These are phyloP conservation scores for Pseudonitzschia pungens DNA, from an alignment of 108 stramenopile genomes.

Conservation along the genomic window DNA sequence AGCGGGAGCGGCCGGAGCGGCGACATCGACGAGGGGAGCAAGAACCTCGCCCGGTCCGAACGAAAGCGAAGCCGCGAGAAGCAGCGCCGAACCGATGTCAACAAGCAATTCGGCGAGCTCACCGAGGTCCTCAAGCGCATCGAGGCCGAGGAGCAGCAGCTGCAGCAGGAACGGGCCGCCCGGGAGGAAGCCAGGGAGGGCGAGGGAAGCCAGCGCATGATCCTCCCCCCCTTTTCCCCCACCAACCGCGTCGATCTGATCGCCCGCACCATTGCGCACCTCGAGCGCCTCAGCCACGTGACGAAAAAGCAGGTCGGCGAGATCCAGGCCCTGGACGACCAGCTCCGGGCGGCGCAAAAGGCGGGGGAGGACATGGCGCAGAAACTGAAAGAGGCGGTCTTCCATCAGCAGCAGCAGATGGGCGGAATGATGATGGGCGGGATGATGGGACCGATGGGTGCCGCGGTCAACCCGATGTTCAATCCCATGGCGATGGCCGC, in stretches of 20 bases:
- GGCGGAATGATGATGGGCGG: conserved; percentile 10
- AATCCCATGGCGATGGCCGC: background rate
- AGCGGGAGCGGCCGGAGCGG: background rate
- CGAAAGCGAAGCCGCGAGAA: conserved; percentile 82
- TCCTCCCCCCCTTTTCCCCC: conserved; percentile 38
- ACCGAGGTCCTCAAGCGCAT: conserved; percentile 64
- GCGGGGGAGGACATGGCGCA: conserved; percentile 51
- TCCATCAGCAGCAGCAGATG: conserved; percentile 16
- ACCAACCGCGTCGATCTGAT: conserved; percentile 85
- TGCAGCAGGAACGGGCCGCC: background rate
- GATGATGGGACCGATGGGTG: conserved; percentile 23
- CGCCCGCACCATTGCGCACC: conserved; percentile 60
- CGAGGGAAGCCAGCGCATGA: background rate
- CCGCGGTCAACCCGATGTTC: background rate
- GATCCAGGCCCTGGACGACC: conserved; percentile 49
- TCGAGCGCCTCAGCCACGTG: conserved; percentile 42
- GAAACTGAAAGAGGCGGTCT: conserved; percentile 44
- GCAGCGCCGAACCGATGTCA: conserved; percentile 75
- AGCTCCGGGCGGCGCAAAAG: conserved; percentile 52
- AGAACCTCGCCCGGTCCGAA: conserved; percentile 62
- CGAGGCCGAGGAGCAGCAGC: conserved; percentile 47
- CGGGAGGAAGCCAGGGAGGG: background rate
- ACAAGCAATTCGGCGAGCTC: conserved; percentile 70
- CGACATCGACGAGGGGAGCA: conserved; percentile 26
- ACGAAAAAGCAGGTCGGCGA: conserved; percentile 47